These are phyloP conservation scores for Colletotrichum costaricense DNA, from an alignment of 2,329 filamentous ascomycete genomes.

Conservation along the genomic window DNA sequence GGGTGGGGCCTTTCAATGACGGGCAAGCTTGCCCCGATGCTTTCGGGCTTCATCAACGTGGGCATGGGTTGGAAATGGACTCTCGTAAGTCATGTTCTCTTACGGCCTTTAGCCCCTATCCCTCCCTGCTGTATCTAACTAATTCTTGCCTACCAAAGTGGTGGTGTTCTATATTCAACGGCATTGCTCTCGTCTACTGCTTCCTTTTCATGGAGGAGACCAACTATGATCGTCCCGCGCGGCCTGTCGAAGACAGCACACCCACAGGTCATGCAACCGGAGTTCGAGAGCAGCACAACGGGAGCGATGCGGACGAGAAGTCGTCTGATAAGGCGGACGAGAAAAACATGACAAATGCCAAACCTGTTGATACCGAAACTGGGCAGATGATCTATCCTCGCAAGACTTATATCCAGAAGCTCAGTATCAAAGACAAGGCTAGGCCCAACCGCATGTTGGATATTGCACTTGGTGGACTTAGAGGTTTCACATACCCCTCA, in stretches of 20 bases:
- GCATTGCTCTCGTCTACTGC: conserved; percentile 47
- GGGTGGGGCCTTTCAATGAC: conserved; percentile 51
- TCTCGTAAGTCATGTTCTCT: conserved; percentile 39
- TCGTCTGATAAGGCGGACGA: neutral
- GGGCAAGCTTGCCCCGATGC: conserved; percentile 57
- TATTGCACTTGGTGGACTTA: conserved; percentile 46
- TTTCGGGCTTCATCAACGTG: conserved; percentile 57
- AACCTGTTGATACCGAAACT: conserved; percentile 38
- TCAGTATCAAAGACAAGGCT: conserved; percentile 44
- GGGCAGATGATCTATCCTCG: conserved; percentile 46
- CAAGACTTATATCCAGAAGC: conserved; percentile 51
- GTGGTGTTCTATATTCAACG: conserved; percentile 53
- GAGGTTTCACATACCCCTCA: conserved; percentile 43
- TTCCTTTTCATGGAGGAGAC: conserved; percentile 72
- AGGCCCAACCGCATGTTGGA: conserved; percentile 51
- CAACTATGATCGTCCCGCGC: conserved; percentile 55
- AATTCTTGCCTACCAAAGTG: conserved; percentile 38
- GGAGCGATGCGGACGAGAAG: neutral
- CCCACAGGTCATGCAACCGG: neutral
- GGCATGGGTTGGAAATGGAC: conserved; percentile 54
- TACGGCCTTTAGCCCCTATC: neutral
- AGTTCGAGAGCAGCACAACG: neutral
- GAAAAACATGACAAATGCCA: neutral
- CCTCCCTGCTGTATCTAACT: neutral
- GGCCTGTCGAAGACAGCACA: neutral